These are phyloP conservation scores for Exserohilum turcica DNA, from an alignment of 2,329 filamentous ascomycete species.

Conservation along the genomic window DNA sequence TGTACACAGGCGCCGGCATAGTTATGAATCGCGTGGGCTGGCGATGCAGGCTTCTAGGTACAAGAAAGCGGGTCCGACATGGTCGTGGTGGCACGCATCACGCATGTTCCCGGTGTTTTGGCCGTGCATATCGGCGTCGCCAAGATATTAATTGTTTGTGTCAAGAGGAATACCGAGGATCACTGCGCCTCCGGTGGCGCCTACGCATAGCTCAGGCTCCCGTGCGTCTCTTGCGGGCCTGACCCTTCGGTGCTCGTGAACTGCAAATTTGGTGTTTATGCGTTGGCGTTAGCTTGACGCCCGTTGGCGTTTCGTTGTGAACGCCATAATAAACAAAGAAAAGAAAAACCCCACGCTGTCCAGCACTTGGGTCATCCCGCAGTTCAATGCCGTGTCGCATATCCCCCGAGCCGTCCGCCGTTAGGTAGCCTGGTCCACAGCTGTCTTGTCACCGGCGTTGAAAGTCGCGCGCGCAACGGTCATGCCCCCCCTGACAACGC, in stretches of 20 bases:
- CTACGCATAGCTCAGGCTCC: constrained; percentile 18
- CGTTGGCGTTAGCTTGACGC: neutral
- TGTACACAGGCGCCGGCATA: constrained; percentile 7
- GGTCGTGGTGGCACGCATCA: constrained; percentile 19
- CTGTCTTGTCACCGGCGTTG: neutral
- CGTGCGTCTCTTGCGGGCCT: constrained; percentile 2
- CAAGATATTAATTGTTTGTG: constrained; percentile 33
- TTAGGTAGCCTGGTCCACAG: neutral
- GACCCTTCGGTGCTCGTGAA: constrained; percentile 7
- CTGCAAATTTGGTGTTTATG: constrained; percentile 4
- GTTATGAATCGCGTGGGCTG: constrained; percentile 7
- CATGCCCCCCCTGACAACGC: constrained; percentile 6
- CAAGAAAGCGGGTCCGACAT: constrained; percentile 13
- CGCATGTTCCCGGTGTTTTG: constrained; percentile 18
- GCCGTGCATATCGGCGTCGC: constrained; percentile 18
- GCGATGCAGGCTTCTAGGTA: constrained; percentile 12
- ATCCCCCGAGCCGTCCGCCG: neutral
- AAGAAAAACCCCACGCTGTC: neutral
- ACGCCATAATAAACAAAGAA: neutral
- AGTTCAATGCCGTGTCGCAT: neutral
- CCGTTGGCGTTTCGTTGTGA: neutral
- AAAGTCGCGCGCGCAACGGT: constrained; percentile 18
- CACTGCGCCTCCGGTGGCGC: constrained; percentile 19
- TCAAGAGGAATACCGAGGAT: constrained; percentile 15
- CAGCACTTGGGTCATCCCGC: neutral